Conservation (phyloP, 2,329 filamentous ascomycete species). For the Lachnum nothofagi region DNA sequence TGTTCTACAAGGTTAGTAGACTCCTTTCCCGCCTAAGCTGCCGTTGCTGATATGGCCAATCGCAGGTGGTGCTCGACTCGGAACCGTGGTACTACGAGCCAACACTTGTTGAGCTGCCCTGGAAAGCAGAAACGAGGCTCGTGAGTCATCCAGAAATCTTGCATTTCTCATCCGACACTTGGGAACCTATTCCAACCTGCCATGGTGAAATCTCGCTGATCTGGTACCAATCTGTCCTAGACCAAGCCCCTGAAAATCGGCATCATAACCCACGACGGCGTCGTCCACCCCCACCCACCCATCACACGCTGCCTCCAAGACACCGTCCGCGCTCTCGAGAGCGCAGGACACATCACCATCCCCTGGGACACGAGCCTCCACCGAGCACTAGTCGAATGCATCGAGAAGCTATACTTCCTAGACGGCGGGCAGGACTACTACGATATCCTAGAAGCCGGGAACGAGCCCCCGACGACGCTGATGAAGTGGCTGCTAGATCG, state of each 20-base stretch:
- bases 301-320: slow-evolving; percentile 44
- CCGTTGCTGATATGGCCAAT: too few relatives aligned
- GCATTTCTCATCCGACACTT: too few relatives aligned
- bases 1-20: slow-evolving; percentile 40
- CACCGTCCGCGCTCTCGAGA: slow-evolving; percentile 45
- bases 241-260: slow-evolving; percentile 48
- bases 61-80: slow-evolving; percentile 35
- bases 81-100: slow-evolving; percentile 36
- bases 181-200: too few relatives aligned
- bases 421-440: not conserved
- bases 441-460: not conserved
- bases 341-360: not conserved
- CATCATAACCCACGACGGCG: slow-evolving; percentile 43
- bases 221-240: slow-evolving; percentile 31
- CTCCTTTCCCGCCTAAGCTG: too few relatives aligned
- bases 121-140: too few relatives aligned
- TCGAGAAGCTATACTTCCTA: not conserved
- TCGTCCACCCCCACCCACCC: slow-evolving; percentile 3
- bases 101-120: not conserved
- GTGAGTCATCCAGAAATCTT: too few relatives aligned
- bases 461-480: not conserved
- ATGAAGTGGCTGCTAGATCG: not conserved
- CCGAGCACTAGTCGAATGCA: not conserved
- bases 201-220: too few relatives aligned
- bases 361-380: not conserved